These are phyloP conservation scores for Viridothelium virens DNA, from an alignment of 495 filamentous ascomycete genomes.

Conservation along the genomic window DNA sequence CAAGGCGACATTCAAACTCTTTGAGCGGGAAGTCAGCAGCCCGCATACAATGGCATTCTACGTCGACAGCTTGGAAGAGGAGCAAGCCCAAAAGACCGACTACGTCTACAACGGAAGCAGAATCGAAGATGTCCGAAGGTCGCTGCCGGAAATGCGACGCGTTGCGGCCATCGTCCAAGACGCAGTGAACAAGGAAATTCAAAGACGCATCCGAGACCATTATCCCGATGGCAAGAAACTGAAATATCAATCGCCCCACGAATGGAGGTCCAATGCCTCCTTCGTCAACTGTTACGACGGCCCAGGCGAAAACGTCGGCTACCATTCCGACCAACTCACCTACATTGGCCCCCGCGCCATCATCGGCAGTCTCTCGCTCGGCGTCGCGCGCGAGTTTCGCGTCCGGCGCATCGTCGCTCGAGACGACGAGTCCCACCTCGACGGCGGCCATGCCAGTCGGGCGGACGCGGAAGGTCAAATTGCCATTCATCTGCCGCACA, in stretches of 20 bases:
- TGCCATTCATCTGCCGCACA: conserved; percentile 85
- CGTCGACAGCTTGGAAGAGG: conserved; percentile 58
- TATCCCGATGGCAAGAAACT: conserved; percentile 64
- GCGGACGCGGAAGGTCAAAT: conserved; percentile 71
- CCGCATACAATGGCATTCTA: conserved; percentile 79
- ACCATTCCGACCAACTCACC: conserved; percentile 84
- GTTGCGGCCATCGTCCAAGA: conserved; percentile 59
- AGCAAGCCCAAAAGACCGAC: conserved; percentile 56
- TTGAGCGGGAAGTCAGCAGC: conserved; percentile 72
- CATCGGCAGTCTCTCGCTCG: conserved; percentile 84
- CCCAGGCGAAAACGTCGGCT: conserved; percentile 72
- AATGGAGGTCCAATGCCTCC: conserved; percentile 80
- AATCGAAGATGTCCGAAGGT: conserved; percentile 62
- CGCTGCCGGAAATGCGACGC: conserved; percentile 60
- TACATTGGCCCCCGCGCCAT: conserved; percentile 82
- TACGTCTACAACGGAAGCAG: conserved; percentile 77
- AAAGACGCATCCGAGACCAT: conserved; percentile 51
- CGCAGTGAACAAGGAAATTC: conserved; percentile 67
- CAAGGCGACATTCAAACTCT: conserved; percentile 69
- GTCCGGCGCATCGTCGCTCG: conserved; percentile 63
- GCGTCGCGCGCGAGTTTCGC: conserved; percentile 84
- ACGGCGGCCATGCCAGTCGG: conserved; percentile 25
- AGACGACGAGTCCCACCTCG: conserved; percentile 32
- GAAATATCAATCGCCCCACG: conserved; percentile 60
- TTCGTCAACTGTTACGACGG: conserved; percentile 92